Evolutionary conservation across 2,329 filamentous ascomycete genomes (phyloP).

Genomic region (Dendrostoma leiphaemia): DNA sequence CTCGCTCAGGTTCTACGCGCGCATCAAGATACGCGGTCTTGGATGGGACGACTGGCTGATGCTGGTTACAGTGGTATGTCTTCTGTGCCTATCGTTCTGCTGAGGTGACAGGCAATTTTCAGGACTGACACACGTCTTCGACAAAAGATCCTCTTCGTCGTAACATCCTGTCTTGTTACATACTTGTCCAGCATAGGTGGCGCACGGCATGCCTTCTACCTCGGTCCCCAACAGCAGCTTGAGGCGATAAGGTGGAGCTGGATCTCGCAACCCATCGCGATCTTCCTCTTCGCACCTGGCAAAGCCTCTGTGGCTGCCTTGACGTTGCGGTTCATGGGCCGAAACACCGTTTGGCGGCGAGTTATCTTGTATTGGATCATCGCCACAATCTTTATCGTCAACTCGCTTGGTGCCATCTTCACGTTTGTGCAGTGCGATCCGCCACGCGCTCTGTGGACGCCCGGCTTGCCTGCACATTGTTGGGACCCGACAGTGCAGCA

Average conservation of each 20-base stretch:
- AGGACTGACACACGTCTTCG: too few relatives aligned
- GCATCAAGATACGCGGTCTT: not conserved
- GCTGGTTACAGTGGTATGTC: not conserved
- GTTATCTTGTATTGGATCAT: not conserved
- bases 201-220: not conserved
- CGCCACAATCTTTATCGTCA: not conserved
- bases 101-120: too few relatives aligned
- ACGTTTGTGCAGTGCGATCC: not conserved
- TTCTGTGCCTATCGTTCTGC: too few relatives aligned
- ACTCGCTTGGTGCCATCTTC: not conserved
- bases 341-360: not conserved
- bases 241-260: not conserved
- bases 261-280: not conserved
- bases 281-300: not conserved
- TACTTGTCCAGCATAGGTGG: not conserved
- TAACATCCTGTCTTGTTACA: not conserved
- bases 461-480: not conserved
- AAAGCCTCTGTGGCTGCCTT: not conserved
- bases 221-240: not conserved
- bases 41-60: conserved; percentile 6
- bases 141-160: not conserved
- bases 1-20: not conserved
- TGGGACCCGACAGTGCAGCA: not conserved
- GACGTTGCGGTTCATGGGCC: not conserved
- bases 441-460: not conserved